Base-by-base conservation (phyloP, 2,329 filamentous ascomycete genomes). In the Dryadomyces quercivorus region DNA sequence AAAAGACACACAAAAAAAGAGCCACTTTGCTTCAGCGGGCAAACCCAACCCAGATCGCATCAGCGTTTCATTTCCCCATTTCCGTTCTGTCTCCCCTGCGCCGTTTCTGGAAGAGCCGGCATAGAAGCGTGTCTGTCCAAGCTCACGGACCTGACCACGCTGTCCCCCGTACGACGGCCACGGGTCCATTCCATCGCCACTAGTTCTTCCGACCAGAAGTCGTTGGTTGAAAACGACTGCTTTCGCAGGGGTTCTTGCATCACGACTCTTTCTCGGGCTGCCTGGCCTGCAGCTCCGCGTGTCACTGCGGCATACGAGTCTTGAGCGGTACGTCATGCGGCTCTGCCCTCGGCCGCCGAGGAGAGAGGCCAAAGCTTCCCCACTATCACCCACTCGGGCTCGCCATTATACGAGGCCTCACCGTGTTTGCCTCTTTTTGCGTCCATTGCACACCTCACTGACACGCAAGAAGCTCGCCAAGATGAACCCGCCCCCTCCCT, bases 401-500 rank as follows among this genome's bases (percentile, higher is more conserved):
- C 26, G 4, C 26, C 26, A 31, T 31, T 31, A 31, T 31, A 31
- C 26, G 26, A 31, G 8, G 26, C 26, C 26, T 31, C 26, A 31
- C 26, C 26, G 26, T 31, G 26, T 31, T 31, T 31, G 15, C 36
- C 12, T 40, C 36, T 12, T 40, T 16, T 40, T 16, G 42, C 9
- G 12, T 18, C 15, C 18, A 18, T 18, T 18, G 42, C 42, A n/a
- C 42, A 20, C 42, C 5, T n/a, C n/a, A n/a, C 16, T 44, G 7
- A n/a, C n/a, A 44, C 16, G 36, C 5, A 15, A 3, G 4, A 12
- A 40, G 15, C 44, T 22, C 44, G 9, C 6, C 18, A 46, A 6
- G 15, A 61, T 61, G 59, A 59, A 59, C 42, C 56, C 59, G 1
- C 54, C 58, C 5, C 51, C 55, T 5, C 31, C 50, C 10, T 54